Conservation (phyloP, 805 yeast species). For the Suhomyces xylopsoci region DNA sequence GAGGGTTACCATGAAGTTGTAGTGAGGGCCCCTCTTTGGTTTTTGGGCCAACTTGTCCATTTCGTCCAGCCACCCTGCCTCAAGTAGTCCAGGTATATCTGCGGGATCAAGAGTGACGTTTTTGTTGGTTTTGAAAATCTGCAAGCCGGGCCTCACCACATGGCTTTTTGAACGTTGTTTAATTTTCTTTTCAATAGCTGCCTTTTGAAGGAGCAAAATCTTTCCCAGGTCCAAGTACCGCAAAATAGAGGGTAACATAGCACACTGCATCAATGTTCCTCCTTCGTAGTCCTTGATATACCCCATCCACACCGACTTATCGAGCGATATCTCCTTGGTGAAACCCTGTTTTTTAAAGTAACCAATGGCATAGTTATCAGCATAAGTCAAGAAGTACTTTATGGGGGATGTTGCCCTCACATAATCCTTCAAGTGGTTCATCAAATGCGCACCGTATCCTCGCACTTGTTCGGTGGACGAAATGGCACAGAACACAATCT, state of each 20-base stretch:
- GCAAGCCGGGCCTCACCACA: slow-evolving; percentile 77
- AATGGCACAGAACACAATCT: slow-evolving; percentile 97
- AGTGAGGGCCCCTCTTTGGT: slow-evolving; percentile 93
- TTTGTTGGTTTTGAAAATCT: slow-evolving; percentile 55
- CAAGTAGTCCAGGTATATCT: slow-evolving; percentile 83
- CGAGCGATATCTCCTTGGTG: slow-evolving; percentile 88
- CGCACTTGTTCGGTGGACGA: slow-evolving; percentile 96
- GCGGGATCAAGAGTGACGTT: slow-evolving; percentile 62
- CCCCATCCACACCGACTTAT: slow-evolving; percentile 92
- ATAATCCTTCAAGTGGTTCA: slow-evolving; percentile 97
- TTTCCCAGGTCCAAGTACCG: slow-evolving; percentile 88
- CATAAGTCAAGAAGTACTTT: slow-evolving; percentile 87
- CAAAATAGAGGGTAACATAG: slow-evolving; percentile 78
- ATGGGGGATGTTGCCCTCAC: slow-evolving; percentile 85
- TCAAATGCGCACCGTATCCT: slow-evolving; percentile 97
- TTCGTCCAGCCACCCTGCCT: slow-evolving; percentile 97
- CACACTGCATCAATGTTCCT: slow-evolving; percentile 96
- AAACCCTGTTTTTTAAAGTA: slow-evolving; percentile 98
- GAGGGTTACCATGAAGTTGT: slow-evolving; percentile 86
- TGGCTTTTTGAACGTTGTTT: slow-evolving; percentile 76
- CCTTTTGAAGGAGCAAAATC: slow-evolving; percentile 81
- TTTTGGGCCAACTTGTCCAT: slow-evolving; percentile 96
- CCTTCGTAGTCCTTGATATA: slow-evolving; percentile 99
- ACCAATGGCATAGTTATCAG: slow-evolving; percentile 98
- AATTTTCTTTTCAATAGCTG: slow-evolving; percentile 84